phyloP scores from a whole-genome alignment of 305 asterid species.

The Solanum hybrid region DNA sequence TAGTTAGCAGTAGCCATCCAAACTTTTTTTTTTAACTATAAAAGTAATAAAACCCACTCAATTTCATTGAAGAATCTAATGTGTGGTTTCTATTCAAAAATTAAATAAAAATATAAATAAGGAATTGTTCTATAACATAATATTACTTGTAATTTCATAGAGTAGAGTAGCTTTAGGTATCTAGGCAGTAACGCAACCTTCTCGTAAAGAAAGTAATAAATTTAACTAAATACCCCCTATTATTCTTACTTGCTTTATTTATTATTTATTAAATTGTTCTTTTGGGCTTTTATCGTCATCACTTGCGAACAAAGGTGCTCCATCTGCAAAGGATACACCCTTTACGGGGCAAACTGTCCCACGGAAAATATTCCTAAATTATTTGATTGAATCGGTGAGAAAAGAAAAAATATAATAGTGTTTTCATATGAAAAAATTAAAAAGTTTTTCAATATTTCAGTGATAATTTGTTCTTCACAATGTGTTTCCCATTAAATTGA shows the following conservation, averaged over 20 bases:
- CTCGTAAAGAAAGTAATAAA: background rate
- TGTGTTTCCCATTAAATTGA: too few species aligned
- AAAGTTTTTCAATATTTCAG: too few species aligned
- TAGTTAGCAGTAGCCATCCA: background rate
- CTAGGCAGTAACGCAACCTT: background rate
- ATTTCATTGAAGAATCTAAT: background rate
- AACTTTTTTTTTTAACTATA: background rate
- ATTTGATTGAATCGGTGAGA: background rate
- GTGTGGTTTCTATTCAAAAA: background rate
- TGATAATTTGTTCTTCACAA: too few species aligned
- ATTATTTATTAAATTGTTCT: background rate
- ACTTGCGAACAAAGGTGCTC: background rate
- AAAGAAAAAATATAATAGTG: too few species aligned
- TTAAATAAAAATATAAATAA: background rate
- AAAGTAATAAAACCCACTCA: background rate
- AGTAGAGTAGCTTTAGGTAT: background rate
- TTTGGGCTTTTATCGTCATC: background rate
- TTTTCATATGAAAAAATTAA: too few species aligned
- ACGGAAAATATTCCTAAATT: background rate
- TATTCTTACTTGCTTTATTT: background rate
- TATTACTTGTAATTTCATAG: background rate
- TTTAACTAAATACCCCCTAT: background rate
- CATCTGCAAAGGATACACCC: background rate
- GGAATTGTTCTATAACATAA: background rate
- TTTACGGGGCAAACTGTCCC: background rate